Conservation (phyloP, 257 asterid genomes). For the Capsicum baccatum region DNA sequence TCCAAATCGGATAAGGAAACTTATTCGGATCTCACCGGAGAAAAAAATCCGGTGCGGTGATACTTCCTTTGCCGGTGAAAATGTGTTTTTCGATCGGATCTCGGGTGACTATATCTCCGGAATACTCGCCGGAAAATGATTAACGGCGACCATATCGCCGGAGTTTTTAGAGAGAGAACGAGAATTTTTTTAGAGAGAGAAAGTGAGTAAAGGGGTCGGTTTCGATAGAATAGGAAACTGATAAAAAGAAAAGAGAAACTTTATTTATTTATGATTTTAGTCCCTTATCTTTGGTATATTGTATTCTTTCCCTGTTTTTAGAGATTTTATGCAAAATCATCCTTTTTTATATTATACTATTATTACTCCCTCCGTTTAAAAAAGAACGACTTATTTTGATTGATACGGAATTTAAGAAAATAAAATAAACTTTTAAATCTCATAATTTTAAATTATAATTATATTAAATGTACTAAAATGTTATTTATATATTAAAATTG, state of each 20-base stretch:
- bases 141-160: conserved; percentile 35
- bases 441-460: too few species aligned
- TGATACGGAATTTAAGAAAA: too few species aligned
- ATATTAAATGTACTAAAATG: too few species aligned
- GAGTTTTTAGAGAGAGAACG: neutral
- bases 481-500: too few species aligned
- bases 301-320: neutral
- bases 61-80: conserved; percentile 18
- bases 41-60: conserved; percentile 22
- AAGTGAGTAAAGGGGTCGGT: neutral
- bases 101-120: conserved; percentile 24
- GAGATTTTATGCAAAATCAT: neutral
- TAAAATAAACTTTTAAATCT: too few species aligned
- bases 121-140: neutral
- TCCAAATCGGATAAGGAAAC: conserved; percentile 29
- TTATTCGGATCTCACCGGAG: conserved; percentile 31
- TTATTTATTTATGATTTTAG: neutral
- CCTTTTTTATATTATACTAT: neutral
- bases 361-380: too few species aligned
- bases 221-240: conserved; percentile 7
- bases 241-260: neutral
- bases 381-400: too few species aligned
- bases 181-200: neutral
- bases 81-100: neutral
- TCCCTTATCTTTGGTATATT: neutral